phyloP scores from a whole-genome alignment of 202 grass and related monocot genomes.

The Setaria italica region DNA sequence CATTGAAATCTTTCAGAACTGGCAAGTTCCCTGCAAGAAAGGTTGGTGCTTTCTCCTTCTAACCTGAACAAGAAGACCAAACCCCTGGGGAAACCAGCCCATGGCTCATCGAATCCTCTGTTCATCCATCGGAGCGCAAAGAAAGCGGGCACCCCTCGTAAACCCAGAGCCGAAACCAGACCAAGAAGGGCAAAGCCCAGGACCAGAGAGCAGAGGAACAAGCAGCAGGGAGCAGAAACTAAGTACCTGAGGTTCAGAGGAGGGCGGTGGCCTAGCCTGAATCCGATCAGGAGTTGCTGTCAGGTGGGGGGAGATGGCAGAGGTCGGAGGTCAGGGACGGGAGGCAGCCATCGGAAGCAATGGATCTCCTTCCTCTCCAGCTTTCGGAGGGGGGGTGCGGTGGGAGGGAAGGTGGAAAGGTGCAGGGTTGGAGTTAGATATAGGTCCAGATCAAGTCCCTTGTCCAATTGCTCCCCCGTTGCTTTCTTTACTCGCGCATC shows the following conservation, averaged over 20 bases:
- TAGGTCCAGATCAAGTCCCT: conserved; percentile 42
- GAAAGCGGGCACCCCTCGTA: not conserved
- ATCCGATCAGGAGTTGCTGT: conserved; percentile 61
- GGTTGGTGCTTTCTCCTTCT: not conserved
- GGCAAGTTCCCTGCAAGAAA: conserved; percentile 19
- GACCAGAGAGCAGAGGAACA: conserved; percentile 2
- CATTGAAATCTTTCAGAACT: conserved; percentile 2
- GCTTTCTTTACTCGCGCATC: conserved; percentile 12
- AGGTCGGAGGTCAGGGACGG: conserved; percentile 37
- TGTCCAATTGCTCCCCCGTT: conserved; percentile 42
- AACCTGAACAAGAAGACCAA: conserved; percentile 33
- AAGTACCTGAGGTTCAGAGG: conserved; percentile 37
- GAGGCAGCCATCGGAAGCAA: conserved; percentile 70
- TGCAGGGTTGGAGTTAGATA: conserved; percentile 50
- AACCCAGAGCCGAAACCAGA: conserved; percentile 27
- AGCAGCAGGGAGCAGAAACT: conserved; percentile 9
- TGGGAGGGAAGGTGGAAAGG: conserved; percentile 59
- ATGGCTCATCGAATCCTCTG: conserved; percentile 30
- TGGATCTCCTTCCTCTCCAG: conserved; percentile 48
- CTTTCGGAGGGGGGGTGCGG: conserved; percentile 22
- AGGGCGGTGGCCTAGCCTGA: conserved; percentile 21
- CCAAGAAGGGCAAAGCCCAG: conserved; percentile 13
- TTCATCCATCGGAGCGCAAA: conserved; percentile 1
- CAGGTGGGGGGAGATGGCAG: conserved; percentile 44
- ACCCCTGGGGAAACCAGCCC: not conserved